phyloP scores from a whole-genome alignment of 1,139 yeast genomes.

The Suhomyces wounanorum region DNA sequence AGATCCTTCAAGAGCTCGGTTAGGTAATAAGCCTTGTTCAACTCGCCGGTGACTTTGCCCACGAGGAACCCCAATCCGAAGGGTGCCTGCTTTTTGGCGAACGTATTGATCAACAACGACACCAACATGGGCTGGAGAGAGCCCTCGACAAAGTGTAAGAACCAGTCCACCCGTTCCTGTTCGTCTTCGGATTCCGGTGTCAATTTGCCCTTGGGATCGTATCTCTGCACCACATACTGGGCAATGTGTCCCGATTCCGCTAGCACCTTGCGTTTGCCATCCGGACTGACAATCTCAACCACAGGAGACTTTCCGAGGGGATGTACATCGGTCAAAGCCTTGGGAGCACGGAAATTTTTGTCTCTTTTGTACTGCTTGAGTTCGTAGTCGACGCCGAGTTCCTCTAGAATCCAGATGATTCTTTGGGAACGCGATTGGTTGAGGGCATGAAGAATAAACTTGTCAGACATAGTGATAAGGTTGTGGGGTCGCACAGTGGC shows the following conservation, averaged over 20 bases:
- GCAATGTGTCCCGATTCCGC: conserved; percentile 46
- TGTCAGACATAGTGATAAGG: conserved; percentile 11
- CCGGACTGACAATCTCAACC: conserved; percentile 33
- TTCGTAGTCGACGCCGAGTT: conserved; percentile 37
- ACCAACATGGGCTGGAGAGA: conserved; percentile 39
- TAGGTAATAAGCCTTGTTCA: conserved; percentile 31
- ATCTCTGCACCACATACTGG: conserved; percentile 32
- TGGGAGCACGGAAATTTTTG: conserved; percentile 36
- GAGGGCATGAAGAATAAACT: conserved; percentile 29
- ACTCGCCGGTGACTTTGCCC: conserved; percentile 23
- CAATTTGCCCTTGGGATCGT: conserved; percentile 31
- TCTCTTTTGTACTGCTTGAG: conserved; percentile 34
- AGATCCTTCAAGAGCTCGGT: conserved; percentile 30
- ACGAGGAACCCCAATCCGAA: conserved; percentile 30
- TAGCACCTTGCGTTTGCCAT: conserved; percentile 22
- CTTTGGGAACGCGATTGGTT: conserved; percentile 42
- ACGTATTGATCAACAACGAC: conserved; percentile 28
- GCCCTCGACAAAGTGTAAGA: conserved; percentile 44
- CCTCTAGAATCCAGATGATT: conserved; percentile 42
- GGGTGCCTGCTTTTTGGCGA: conserved; percentile 35
- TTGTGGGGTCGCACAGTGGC: not conserved
- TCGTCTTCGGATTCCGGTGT: conserved; percentile 28
- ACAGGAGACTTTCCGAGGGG: conserved; percentile 48
- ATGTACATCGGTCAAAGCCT: conserved; percentile 35
- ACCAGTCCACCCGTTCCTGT: conserved; percentile 34